Evolutionary conservation across 2,329 filamentous ascomycete genomes (phyloP).

Genomic region (Penicillium expansum): DNA sequence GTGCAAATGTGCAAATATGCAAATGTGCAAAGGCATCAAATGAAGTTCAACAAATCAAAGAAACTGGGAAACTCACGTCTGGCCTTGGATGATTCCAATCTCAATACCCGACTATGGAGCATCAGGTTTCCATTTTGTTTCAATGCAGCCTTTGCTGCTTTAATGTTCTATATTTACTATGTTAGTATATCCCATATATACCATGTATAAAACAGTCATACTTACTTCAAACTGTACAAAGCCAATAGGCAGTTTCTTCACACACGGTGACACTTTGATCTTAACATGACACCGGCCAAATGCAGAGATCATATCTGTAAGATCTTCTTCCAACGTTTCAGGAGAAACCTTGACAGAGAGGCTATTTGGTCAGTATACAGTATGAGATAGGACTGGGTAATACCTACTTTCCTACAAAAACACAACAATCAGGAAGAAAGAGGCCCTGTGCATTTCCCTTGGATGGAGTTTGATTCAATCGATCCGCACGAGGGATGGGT

Average conservation of each 20-base stretch:
- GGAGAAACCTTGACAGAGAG: slow-evolving; percentile 25
- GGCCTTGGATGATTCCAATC: slow-evolving; percentile 1
- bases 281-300: slow-evolving; percentile 39
- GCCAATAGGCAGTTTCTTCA: slow-evolving; percentile 36
- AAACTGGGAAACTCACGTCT: background rate
- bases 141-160: slow-evolving; percentile 12
- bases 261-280: slow-evolving; percentile 26
- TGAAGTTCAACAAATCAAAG: background rate
- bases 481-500: slow-evolving; percentile 24
- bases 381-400: background rate
- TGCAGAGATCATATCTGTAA: slow-evolving; percentile 30
- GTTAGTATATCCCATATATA: background rate
- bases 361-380: slow-evolving; percentile 20
- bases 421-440: slow-evolving; percentile 35
- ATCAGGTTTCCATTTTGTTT: background rate
- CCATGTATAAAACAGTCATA: background rate
- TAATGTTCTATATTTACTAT: background rate
- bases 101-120: background rate
- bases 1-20: background rate
- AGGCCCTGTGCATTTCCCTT: slow-evolving; percentile 38
- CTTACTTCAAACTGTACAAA: slow-evolving; percentile 42
- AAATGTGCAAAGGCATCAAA: background rate
- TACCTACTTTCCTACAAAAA: slow-evolving; percentile 43
- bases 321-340: slow-evolving; percentile 30
- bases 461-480: slow-evolving; percentile 27